Base-by-base conservation (phyloP, 164 flowering plant species). In the Malania oleifera region DNA sequence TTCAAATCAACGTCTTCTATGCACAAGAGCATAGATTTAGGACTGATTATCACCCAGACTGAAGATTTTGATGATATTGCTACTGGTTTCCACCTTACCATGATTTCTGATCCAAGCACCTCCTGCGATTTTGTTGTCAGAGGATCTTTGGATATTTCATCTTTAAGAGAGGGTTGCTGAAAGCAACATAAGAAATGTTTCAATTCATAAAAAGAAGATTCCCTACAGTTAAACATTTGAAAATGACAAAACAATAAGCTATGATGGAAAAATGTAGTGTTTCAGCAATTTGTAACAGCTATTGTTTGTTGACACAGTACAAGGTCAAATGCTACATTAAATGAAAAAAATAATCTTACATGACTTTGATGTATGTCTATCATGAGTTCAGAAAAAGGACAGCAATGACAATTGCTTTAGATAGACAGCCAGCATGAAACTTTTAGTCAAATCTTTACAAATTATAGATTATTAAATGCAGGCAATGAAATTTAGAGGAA, bases 121-220 rank as follows among this genome's bases (percentile, higher is more conserved):
- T 73, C 84, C 25, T 54, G 70, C 2, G 70, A 61, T 56, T 79
- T 77, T 65, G 77, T 80, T 52, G 58, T 66, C 7, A 68, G 29
- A 29, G 73, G 49, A 63, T 66, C 68, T 47, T 17, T 41, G 38
- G 76, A 60, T 28, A 64, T 59, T 64, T 67, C 78, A 57, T 48
- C 73, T 60, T 53, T 56, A 20, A 64, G 62, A 54, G 77, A 72
- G 49, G 86, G 84, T 59, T 78, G 80, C 88, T 81, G 78, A 35
- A 69, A 71, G 22, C 2, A 65, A 28, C 43, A 43, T 37, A 22
- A 5, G 37, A 15, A 27, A 27, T 14, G 24, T 27, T 26, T 13
- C 31, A 17, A 50, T 10, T 27, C 25, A 26, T 25, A 25, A 26
- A 35, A 26, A 14, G 17, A n/a, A n/a, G 14, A 23, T 7, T 24